Evolutionary conservation across 75 land plant species (phyloP).

Genomic region (Gnetum montanum): DNA sequence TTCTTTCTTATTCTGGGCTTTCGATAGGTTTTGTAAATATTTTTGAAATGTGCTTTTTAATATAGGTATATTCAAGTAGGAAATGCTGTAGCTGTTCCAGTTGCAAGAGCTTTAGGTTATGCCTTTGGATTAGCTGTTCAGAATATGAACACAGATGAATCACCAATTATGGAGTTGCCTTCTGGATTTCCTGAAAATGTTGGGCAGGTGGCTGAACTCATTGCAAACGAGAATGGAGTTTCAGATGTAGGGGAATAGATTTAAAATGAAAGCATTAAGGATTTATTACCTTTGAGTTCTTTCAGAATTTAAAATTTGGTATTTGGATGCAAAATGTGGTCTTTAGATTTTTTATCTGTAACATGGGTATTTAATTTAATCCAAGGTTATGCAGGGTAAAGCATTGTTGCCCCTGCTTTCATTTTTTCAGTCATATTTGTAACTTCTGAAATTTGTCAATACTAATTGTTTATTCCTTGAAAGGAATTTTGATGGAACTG

Average conservation of each 20-base stretch:
- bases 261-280: too few species aligned
- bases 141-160: constrained; percentile 7
- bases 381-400: too few species aligned
- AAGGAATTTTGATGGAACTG: too few species aligned
- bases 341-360: too few species aligned
- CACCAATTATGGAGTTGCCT: constrained; percentile 25
- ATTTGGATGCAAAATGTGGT: too few species aligned
- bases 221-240: constrained; percentile 1
- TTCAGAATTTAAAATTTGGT: too few species aligned
- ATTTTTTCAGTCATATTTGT: too few species aligned
- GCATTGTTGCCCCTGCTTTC: too few species aligned
- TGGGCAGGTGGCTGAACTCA: background rate
- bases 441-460: too few species aligned
- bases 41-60: background rate
- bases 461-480: too few species aligned
- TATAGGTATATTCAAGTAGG: constrained; percentile 89
- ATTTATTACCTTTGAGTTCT: too few species aligned
- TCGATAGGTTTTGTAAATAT: constrained; percentile 1
- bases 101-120: constrained; percentile 71
- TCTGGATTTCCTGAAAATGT: constrained; percentile 33
- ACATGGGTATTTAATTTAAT: too few species aligned
- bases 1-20: constrained; percentile 1
- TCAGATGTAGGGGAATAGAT: constrained; percentile 3
- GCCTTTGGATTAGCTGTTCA: constrained; percentile 39
- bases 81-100: constrained; percentile 94